Evolutionary conservation across 768 basidiomycete species (phyloP).

Genomic region (Rhodotorula kratochvilovae): DNA sequence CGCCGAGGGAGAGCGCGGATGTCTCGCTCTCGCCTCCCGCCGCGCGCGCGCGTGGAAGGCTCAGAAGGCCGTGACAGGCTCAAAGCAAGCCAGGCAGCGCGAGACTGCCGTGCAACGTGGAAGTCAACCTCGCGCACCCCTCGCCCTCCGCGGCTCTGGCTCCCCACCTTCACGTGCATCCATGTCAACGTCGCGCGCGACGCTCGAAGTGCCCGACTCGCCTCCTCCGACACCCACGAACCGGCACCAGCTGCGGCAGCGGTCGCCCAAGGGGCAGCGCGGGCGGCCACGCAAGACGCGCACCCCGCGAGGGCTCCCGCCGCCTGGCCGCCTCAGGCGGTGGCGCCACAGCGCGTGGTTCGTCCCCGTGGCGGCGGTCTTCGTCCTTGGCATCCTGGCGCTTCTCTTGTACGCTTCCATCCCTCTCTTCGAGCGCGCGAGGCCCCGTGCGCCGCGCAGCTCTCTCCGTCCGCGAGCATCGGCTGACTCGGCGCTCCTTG

Average conservation of each 20-base stretch:
- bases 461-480: not conserved
- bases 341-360: not conserved
- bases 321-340: not conserved
- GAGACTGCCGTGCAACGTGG: not conserved
- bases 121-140: not conserved
- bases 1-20: no score
- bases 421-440: not conserved
- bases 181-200: not conserved
- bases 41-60: no score
- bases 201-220: not conserved
- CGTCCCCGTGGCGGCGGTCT: not conserved
- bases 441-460: not conserved
- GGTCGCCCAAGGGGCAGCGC: slow-evolving; percentile 3
- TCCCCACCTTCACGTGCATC: not conserved
- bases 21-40: no score
- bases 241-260: slow-evolving; percentile 6
- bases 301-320: not conserved
- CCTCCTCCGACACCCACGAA: not conserved
- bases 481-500: not conserved
- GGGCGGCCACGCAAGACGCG: not conserved
- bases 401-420: not conserved
- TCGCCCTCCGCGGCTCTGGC: no score
- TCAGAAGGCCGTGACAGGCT: no score
- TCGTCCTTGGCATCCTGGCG: not conserved
- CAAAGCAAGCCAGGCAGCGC: no score